These are phyloP conservation scores for Mycena galopus DNA, from an alignment of 768 basidiomycete genomes.

Conservation along the genomic window DNA sequence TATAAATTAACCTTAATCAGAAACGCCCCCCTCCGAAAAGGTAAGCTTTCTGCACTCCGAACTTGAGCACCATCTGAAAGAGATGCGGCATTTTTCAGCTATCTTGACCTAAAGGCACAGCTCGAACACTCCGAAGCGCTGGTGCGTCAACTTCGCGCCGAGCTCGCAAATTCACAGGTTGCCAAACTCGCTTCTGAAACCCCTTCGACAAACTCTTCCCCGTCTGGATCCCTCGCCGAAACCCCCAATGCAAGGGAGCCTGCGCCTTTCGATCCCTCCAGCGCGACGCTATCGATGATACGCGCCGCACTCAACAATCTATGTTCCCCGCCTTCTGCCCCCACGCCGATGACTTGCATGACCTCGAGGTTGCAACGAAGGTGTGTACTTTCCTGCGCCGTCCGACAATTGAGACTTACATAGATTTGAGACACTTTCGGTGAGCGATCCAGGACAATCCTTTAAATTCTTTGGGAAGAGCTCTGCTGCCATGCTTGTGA, in stretches of 20 bases:
- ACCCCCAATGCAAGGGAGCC: neutral
- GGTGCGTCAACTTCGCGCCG: constrained; percentile 8
- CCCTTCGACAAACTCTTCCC: neutral
- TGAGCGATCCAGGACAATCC: neutral
- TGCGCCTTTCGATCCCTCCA: neutral
- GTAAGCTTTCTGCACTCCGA: neutral
- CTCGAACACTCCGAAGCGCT: constrained; percentile 10
- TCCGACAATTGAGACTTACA: neutral
- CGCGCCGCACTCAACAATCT: neutral
- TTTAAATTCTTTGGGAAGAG: constrained; percentile 22
- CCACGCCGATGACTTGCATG: neutral
- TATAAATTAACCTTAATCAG: no score
- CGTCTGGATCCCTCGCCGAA: neutral
- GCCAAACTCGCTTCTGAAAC: neutral
- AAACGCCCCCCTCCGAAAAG: neutral
- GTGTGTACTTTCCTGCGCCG: neutral
- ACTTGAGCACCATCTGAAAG: neutral
- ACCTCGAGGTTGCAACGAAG: neutral
- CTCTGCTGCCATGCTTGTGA: constrained; percentile 1
- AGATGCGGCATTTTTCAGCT: neutral
- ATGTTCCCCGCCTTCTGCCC: neutral
- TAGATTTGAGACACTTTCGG: neutral
- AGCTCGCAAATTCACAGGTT: neutral
- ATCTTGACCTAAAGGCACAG: constrained; percentile 7
- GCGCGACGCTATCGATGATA: neutral